A percentile compares a stretch with the other conserved stretches of the same genome.
These are phyloP conservation scores for Phylloporus sp. DNA, from an alignment of 768 basidiomycete genomes.

Conservation along the genomic window DNA sequence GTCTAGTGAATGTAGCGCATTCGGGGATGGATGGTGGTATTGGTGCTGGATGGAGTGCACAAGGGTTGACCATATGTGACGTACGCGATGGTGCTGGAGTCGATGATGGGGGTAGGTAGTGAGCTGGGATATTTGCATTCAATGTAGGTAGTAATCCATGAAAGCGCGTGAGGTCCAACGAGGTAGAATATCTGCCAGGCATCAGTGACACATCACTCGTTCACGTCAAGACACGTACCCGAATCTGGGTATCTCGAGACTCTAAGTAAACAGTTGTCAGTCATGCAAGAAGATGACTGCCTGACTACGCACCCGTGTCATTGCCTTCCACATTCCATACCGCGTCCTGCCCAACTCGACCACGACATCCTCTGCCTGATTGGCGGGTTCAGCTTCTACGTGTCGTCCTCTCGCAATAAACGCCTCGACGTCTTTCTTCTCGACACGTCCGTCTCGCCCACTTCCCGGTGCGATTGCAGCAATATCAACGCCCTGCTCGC, in stretches of 20 bases:
- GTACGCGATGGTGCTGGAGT: conserved; percentile 23
- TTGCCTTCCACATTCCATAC: conserved; percentile 85
- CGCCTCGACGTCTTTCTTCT: conserved; percentile 67
- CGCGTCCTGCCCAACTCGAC: conserved; percentile 74
- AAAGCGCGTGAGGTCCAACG: conserved; percentile 67
- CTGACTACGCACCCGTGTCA: conserved; percentile 58
- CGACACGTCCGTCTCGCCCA: conserved; percentile 70
- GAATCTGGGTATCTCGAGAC: conserved; percentile 82
- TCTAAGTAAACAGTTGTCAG: conserved; percentile 39
- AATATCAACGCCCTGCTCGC: conserved; percentile 59
- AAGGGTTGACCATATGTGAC: conserved; percentile 34
- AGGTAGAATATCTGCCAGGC: conserved; percentile 57
- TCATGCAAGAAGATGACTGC: background rate
- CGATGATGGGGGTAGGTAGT: conserved; percentile 42
- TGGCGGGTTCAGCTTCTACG: background rate
- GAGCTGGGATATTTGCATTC: conserved; percentile 63
- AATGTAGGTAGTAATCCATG: conserved; percentile 58
- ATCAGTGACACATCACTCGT: background rate
- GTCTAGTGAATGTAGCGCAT: conserved; percentile 51
- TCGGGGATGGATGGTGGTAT: conserved; percentile 41
- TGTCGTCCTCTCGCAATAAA: conserved; percentile 36
- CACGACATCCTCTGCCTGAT: conserved; percentile 39
- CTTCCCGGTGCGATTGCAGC: conserved; percentile 55
- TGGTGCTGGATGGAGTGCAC: conserved; percentile 37
- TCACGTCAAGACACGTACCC: conserved; percentile 41